phyloP scores from a whole-genome alignment of 2,329 filamentous ascomycete species.

The Plenodomus lindquistii region DNA sequence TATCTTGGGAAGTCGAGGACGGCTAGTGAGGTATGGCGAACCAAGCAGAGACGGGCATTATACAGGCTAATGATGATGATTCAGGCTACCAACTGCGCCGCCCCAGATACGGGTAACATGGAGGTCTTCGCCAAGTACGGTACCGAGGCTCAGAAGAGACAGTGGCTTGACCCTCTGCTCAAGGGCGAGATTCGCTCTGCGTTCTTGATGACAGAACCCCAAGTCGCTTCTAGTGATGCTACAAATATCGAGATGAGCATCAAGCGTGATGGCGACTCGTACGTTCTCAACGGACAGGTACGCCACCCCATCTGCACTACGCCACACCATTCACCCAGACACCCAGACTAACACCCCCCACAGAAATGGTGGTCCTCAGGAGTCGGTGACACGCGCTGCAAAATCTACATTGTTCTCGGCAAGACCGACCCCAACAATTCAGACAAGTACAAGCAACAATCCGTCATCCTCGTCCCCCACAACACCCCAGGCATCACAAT shows the following conservation, averaged over 20 bases:
- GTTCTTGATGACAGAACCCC: conserved; percentile 93
- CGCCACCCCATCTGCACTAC: conserved; percentile 18
- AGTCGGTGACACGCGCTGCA: conserved; percentile 88
- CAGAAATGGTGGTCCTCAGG: conserved; percentile 99
- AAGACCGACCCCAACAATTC: conserved; percentile 78
- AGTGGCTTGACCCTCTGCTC: conserved; percentile 81
- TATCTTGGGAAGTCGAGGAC: conserved; percentile 83
- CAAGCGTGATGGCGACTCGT: conserved; percentile 79
- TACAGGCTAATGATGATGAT: not conserved
- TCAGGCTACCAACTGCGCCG: conserved; percentile 80
- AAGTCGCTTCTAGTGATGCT: conserved; percentile 86
- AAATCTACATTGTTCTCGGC: conserved; percentile 95
- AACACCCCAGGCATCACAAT: conserved; percentile 85
- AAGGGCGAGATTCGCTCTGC: conserved; percentile 85
- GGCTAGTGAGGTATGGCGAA: conserved; percentile 52
- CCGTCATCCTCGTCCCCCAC: conserved; percentile 85
- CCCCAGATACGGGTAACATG: conserved; percentile 94
- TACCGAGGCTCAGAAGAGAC: conserved; percentile 78
- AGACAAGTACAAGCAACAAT: conserved; percentile 87
- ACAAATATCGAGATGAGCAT: conserved; percentile 90
- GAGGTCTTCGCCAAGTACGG: conserved; percentile 92
- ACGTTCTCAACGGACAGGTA: conserved; percentile 86
- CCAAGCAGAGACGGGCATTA: not conserved
- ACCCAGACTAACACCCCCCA: not conserved
- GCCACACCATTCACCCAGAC: not conserved